phyloP scores from a whole-genome alignment of 495 filamentous ascomycete genomes.

The Bathelium albidoporum region DNA sequence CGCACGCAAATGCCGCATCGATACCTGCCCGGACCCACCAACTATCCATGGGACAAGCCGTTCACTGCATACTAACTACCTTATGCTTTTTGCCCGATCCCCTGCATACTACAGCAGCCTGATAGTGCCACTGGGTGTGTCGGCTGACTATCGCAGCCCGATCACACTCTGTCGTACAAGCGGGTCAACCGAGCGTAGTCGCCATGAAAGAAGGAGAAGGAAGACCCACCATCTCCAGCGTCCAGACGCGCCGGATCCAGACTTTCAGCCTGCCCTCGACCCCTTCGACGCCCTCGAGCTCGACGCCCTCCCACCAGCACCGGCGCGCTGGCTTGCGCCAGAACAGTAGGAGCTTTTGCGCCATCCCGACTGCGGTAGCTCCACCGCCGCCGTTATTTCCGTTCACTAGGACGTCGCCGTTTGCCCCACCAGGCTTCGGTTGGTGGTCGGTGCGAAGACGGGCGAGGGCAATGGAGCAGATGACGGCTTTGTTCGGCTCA shows the following conservation, averaged over 20 bases:
- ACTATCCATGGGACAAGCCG: too few relatives aligned
- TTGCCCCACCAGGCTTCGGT: conserved; percentile 37
- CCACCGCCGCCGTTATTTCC: conserved; percentile 39
- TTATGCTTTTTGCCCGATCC: neutral
- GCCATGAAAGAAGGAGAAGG: neutral
- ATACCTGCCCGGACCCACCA: too few relatives aligned
- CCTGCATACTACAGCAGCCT: neutral
- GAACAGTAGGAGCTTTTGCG: conserved; percentile 94
- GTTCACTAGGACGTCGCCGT: conserved; percentile 55
- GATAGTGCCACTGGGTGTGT: neutral
- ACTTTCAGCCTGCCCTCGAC: conserved; percentile 89
- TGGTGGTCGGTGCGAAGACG: conserved; percentile 86
- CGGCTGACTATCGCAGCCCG: conserved; percentile 22
- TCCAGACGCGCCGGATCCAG: conserved; percentile 97
- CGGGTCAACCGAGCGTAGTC: neutral
- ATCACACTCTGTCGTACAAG: conserved; percentile 26
- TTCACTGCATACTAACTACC: too few relatives aligned
- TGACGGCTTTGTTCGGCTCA: conserved; percentile 95
- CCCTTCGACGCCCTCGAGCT: conserved; percentile 79
- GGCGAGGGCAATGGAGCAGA: conserved; percentile 90
- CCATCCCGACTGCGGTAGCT: conserved; percentile 82
- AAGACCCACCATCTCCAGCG: conserved; percentile 78
- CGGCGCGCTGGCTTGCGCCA: conserved; percentile 94
- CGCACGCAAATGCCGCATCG: too few relatives aligned
- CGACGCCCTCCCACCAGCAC: conserved; percentile 99